Percentiles rank a stretch among this genome's conserved stretches.
Evolutionary conservation across 306 rosid genomes (phyloP).

Genomic region (Corylus avellana): DNA sequence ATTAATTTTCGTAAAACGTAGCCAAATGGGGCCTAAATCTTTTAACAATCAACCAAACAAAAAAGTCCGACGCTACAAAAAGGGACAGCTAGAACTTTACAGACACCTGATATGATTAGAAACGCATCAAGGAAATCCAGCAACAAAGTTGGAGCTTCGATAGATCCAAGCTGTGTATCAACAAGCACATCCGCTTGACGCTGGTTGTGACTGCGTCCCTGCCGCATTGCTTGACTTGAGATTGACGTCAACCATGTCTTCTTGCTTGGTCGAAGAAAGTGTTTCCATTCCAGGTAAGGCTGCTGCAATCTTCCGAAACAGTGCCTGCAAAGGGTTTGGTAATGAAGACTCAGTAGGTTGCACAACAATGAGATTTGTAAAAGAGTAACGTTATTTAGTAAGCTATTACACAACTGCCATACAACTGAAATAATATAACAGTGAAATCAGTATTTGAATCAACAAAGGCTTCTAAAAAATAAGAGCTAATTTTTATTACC

Average conservation of each 20-base stretch:
- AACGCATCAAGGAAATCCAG: background rate
- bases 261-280: constrained; percentile 78
- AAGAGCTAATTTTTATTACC: too few species aligned
- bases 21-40: constrained; percentile 5
- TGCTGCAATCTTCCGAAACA: constrained; percentile 85
- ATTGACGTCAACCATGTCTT: constrained; percentile 92
- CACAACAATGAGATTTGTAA: background rate
- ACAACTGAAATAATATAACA: too few species aligned
- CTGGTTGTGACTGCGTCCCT: constrained; percentile 50
- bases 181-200: constrained; percentile 73
- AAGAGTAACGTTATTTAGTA: too few species aligned
- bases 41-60: constrained; percentile 19
- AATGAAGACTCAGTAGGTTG: background rate
- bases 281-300: constrained; percentile 98
- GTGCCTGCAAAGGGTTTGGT: constrained; percentile 47
- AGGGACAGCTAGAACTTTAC: constrained; percentile 16
- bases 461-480: too few species aligned
- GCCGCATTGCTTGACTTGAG: constrained; percentile 57
- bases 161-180: constrained; percentile 16
- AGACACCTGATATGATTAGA: background rate
- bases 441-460: too few species aligned
- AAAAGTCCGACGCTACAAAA: constrained; percentile 22
- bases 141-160: background rate
- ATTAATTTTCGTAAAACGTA: background rate
- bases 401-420: too few species aligned